Percentiles rank a stretch among this genome's conserved stretches.
Evolutionary conservation across 108 stramenopile species (phyloP).

Genomic region (Parmales sp.): DNA sequence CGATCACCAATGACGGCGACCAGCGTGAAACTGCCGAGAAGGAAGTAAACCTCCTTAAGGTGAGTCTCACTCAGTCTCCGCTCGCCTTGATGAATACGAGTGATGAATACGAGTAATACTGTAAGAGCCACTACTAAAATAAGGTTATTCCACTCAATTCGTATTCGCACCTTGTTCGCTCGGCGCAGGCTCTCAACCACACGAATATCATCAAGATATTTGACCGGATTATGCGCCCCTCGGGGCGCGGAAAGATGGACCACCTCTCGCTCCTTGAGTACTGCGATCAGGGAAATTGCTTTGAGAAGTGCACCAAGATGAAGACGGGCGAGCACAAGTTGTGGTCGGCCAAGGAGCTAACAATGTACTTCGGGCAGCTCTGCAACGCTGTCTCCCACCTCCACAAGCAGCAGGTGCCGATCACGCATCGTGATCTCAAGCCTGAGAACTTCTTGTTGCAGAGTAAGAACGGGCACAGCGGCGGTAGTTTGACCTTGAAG

Average conservation of each 20-base stretch:
- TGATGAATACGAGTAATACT: neutral
- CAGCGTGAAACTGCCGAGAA: slow-evolving; percentile 64
- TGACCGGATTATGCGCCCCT: slow-evolving; percentile 17
- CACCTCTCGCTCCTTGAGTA: slow-evolving; percentile 87
- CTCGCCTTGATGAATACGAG: slow-evolving; percentile 55
- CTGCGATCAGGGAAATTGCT: slow-evolving; percentile 78
- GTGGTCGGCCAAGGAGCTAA: slow-evolving; percentile 56
- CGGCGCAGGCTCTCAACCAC: slow-evolving; percentile 8
- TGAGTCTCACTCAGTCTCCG: slow-evolving; percentile 49
- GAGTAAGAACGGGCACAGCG: slow-evolving; percentile 53
- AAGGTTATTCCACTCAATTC: neutral
- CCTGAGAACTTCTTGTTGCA: slow-evolving; percentile 90
- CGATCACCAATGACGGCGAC: slow-evolving; percentile 14
- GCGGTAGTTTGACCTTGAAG: no score
- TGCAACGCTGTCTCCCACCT: slow-evolving; percentile 72
- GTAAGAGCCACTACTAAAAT: slow-evolving; percentile 36
- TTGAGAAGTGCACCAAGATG: slow-evolving; percentile 62
- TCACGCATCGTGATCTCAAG: slow-evolving; percentile 95
- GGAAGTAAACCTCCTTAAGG: slow-evolving; percentile 65
- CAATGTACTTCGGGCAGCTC: slow-evolving; percentile 76
- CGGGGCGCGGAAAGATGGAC: slow-evolving; percentile 31
- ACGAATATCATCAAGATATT: neutral
- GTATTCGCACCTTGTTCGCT: neutral
- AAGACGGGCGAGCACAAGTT: slow-evolving; percentile 6
- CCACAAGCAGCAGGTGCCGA: slow-evolving; percentile 72